Evolutionary conservation across 441 rosid genomes (phyloP).

Genomic region (California macrophylla): DNA sequence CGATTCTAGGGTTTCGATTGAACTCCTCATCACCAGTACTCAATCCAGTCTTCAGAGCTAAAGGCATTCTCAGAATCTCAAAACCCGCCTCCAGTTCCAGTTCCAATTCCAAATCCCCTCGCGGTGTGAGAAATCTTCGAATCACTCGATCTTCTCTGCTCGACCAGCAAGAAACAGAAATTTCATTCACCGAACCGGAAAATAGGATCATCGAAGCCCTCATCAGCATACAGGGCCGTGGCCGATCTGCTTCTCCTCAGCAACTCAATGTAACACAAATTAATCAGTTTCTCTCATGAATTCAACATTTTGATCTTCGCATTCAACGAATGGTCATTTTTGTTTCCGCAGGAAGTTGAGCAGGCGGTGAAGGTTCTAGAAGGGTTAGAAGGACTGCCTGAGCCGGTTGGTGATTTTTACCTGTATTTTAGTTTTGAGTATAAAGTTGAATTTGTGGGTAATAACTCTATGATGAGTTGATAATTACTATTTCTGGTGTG

Average conservation of each 20-base stretch:
- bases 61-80: neutral
- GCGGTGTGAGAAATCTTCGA: constrained; percentile 7
- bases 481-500: neutral
- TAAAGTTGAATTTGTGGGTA: neutral
- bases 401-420: constrained; percentile 45
- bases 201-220: constrained; percentile 65
- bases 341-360: constrained; percentile 57
- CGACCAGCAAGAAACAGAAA: constrained; percentile 25
- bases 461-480: neutral
- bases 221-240: constrained; percentile 91
- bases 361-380: constrained; percentile 63
- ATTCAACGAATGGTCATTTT: neutral
- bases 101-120: neutral
- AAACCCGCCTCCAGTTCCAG: neutral
- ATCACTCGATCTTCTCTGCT: constrained; percentile 34
- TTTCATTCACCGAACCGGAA: constrained; percentile 52
- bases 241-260: constrained; percentile 62
- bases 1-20: constrained; percentile 1
- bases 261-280: constrained; percentile 47
- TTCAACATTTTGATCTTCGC: neutral
- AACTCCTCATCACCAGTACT: neutral
- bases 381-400: constrained; percentile 48
- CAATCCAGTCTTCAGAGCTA: neutral
- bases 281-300: neutral
- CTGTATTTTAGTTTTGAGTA: neutral